Percentiles rank a stretch among this genome's conserved stretches.
Evolutionary conservation across 169 alveolate genomes (phyloP).

Genomic region (Theileria parva): DNA sequence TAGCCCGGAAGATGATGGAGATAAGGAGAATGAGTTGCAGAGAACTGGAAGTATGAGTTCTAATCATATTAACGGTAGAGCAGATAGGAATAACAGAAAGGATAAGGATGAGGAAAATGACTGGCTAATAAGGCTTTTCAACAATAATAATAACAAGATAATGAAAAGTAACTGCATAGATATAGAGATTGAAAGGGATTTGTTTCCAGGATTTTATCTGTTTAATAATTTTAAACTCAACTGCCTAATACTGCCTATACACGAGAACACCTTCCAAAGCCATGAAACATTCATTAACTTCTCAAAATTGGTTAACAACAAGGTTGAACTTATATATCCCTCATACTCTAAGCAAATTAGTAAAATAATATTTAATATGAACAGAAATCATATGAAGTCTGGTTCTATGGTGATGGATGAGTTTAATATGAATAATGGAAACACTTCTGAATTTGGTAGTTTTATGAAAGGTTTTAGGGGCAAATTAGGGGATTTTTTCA

Average conservation of each 20-base stretch:
- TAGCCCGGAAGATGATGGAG: neutral
- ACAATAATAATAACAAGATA: constrained; percentile 21
- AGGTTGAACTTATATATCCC: constrained; percentile 42
- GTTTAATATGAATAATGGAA: neutral
- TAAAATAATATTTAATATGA: neutral
- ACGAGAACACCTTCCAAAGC: constrained; percentile 21
- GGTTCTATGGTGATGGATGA: neutral
- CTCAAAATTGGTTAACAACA: constrained; percentile 32
- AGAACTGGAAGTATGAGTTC: neutral
- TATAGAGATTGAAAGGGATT: constrained; percentile 33
- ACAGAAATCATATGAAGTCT: neutral
- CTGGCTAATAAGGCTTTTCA: constrained; percentile 11
- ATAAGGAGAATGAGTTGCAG: neutral
- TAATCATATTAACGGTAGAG: neutral
- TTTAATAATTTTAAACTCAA: constrained; percentile 21
- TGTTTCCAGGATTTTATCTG: constrained; percentile 25
- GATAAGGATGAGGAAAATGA: constrained; percentile 8
- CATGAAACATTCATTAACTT: constrained; percentile 33
- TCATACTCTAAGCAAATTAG: neutral
- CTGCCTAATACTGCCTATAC: constrained; percentile 54
- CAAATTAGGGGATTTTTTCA: constrained; percentile 13
- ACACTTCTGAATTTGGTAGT: neutral
- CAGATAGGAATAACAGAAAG: neutral
- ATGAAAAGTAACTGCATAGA: constrained; percentile 12
- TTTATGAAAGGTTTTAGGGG: neutral